Evolutionary conservation across 371 early-diverging fungal species (phyloP).

Genomic region (Apophysomyces sp.): DNA sequence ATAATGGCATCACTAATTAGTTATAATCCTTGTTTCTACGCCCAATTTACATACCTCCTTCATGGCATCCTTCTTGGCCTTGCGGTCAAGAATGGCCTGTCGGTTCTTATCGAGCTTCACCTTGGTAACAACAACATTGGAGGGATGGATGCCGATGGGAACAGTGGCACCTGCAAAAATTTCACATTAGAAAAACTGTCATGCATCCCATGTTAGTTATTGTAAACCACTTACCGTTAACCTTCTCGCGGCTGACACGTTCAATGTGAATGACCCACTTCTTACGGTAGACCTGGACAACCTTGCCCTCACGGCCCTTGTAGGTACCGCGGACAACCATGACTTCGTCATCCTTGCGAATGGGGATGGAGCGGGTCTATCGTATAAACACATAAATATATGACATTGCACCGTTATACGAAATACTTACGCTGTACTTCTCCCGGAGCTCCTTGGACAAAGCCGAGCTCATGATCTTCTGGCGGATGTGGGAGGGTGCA

Average conservation of each 20-base stretch:
- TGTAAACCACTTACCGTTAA: slow-evolving; percentile 74
- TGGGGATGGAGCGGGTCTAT: slow-evolving; percentile 89
- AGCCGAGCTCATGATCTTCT: slow-evolving; percentile 94
- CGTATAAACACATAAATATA: slow-evolving; percentile 4
- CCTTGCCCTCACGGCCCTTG: slow-evolving; percentile 98
- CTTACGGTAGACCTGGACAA: slow-evolving; percentile 94
- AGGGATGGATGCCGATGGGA: slow-evolving; percentile 94
- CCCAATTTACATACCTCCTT: slow-evolving; percentile 28
- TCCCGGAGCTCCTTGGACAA: slow-evolving; percentile 98
- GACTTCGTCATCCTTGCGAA: slow-evolving; percentile 98
- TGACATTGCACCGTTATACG: not conserved
- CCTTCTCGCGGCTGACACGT: slow-evolving; percentile 95
- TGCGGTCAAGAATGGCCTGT: slow-evolving; percentile 80
- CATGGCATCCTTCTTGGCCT: slow-evolving; percentile 54
- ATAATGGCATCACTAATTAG: not conserved
- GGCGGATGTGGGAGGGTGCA: slow-evolving; percentile 93
- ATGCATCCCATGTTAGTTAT: no score
- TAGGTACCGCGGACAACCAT: slow-evolving; percentile 90
- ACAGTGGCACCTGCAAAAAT: slow-evolving; percentile 66
- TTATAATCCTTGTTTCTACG: not conserved
- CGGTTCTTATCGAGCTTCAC: slow-evolving; percentile 97
- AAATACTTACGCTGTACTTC: slow-evolving; percentile 82
- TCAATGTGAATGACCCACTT: slow-evolving; percentile 99
- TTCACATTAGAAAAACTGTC: no score
- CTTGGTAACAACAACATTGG: slow-evolving; percentile 96